Evolutionary conservation across 805 yeast genomes (phyloP), one percentile per base, ranked within the genome.

Genomic region (Alloascoidea hylecoeti): DNA sequence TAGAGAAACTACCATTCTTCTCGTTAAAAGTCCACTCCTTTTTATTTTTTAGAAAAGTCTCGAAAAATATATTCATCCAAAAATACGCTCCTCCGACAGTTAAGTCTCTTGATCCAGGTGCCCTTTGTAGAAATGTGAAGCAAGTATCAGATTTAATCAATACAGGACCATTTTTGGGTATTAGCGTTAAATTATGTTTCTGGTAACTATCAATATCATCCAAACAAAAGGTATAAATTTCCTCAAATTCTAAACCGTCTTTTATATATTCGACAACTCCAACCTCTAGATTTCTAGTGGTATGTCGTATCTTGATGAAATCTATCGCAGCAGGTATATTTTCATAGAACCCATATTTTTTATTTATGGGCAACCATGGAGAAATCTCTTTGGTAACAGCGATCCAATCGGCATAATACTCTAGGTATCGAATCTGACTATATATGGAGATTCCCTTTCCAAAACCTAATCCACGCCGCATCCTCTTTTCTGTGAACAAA

Each of bases 361-460:
- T 30, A 32, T 16, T 16, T n/a, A n/a, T n/a, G n/a, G n/a, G n/a
- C n/a, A n/a, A n/a, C 13, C 38, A 9, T 16, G n/a, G 33, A 39
- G 17, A 16, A 3, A 15, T 23, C 13, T n/a, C 30, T 9, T 9
- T 23, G n/a, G n/a, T 40, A 14, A 40, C 18, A 12, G 33, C 37
- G n/a, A 15, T 14, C 15, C 14, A 13, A 16, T 16, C 15, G 15
- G 5, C 9, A 4, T 16, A 13, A 51, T 89, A 89, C 3, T 56
- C 47, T 19, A 86, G 57, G 49, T 75, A 84, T 35, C 89, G 52
- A 17, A 64, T 52, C 54, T 89, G 96, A 3, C 88, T 75, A 14
- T 48, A 42, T 19, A 84, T 82, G 0, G 84, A 70, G 1, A 89
- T 76, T 0, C 95, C 96, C 6, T 57, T 55, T 2, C 78, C 77